Conservation (phyloP, 2,329 filamentous ascomycete species). For the Exophiala sp. region DNA sequence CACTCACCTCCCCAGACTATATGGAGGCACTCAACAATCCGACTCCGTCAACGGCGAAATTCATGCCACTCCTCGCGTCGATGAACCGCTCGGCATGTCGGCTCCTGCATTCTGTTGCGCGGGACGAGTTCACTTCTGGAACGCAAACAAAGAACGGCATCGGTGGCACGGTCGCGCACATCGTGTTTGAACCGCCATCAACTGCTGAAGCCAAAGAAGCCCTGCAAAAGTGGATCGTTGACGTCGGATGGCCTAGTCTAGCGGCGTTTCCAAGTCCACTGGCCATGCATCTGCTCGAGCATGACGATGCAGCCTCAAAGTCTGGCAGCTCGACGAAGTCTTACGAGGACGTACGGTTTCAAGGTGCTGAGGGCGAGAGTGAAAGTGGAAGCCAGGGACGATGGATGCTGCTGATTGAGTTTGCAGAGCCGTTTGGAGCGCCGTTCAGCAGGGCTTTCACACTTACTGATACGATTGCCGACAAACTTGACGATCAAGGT, state of each 20-base stretch:
- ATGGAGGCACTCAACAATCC: constrained; percentile 18
- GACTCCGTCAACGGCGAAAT: constrained; percentile 66
- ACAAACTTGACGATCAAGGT: neutral
- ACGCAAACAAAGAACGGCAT: neutral
- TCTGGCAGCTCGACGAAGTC: constrained; percentile 13
- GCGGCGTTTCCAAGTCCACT: neutral
- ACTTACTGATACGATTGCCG: neutral
- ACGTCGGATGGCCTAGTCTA: neutral
- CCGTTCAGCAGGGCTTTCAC: constrained; percentile 6
- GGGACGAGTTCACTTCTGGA: constrained; percentile 3
- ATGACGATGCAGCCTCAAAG: constrained; percentile 3
- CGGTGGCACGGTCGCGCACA: constrained; percentile 8
- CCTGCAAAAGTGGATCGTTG: neutral
- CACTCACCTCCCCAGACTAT: constrained; percentile 10
- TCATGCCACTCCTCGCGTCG: constrained; percentile 49
- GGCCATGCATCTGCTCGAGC: constrained; percentile 13
- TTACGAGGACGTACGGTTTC: constrained; percentile 11
- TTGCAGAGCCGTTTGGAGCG: constrained; percentile 4
- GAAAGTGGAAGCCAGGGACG: neutral
- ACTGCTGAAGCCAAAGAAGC: neutral
- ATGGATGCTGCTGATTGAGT: constrained; percentile 17
- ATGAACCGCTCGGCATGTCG: constrained; percentile 13
- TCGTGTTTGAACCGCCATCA: constrained; percentile 2
- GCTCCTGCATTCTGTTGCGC: constrained; percentile 5
- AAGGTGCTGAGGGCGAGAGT: neutral